Percentiles rank a stretch among this genome's conserved stretches.
Conservation (phyloP, 192 early-diverging fungal species). For the Martensiomyces pterosporus region DNA sequence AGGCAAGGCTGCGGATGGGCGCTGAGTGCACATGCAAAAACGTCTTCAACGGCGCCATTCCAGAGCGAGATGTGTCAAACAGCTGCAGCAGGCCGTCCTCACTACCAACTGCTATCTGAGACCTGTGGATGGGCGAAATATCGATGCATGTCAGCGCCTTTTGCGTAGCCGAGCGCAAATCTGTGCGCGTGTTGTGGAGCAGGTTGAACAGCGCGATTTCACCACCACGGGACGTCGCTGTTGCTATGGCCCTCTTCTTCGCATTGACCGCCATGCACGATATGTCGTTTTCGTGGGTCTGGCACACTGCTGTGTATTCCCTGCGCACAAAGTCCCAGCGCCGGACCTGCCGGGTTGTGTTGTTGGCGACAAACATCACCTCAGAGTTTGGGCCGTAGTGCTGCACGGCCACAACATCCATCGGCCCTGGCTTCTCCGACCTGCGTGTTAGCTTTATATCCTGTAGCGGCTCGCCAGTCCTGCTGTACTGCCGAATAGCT, state of each 20-base stretch:
- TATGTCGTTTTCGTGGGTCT: conserved; percentile 38
- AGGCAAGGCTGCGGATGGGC: conserved; percentile 31
- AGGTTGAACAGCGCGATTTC: conserved; percentile 44
- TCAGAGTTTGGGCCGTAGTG: conserved; percentile 31
- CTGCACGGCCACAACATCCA: conserved; percentile 22
- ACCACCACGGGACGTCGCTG: conserved; percentile 33
- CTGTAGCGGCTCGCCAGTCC: conserved; percentile 20
- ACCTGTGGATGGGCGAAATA: conserved; percentile 20
- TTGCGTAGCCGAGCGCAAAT: conserved; percentile 35
- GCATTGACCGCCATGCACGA: conserved; percentile 43
- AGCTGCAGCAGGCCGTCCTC: conserved; percentile 47
- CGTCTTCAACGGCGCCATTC: conserved; percentile 18
- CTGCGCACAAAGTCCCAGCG: conserved; percentile 35
- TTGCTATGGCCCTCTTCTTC: conserved; percentile 24
- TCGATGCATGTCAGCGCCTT: conserved; percentile 29
- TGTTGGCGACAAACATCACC: conserved; percentile 35
- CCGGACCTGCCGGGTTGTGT: conserved; percentile 35
- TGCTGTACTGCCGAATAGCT: conserved; percentile 23
- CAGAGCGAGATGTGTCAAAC: conserved; percentile 35
- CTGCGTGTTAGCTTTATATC: conserved; percentile 16
- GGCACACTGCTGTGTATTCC: conserved; percentile 26
- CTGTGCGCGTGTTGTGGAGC: conserved; percentile 36
- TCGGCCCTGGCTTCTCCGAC: background rate
- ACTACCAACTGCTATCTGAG: conserved; percentile 33
- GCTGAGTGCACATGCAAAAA: conserved; percentile 28